A percentile compares a stretch with the other conserved stretches of the same genome.
Conservation (phyloP, 352 stramenopile genomes). For the Phytophthora kernoviae region DNA sequence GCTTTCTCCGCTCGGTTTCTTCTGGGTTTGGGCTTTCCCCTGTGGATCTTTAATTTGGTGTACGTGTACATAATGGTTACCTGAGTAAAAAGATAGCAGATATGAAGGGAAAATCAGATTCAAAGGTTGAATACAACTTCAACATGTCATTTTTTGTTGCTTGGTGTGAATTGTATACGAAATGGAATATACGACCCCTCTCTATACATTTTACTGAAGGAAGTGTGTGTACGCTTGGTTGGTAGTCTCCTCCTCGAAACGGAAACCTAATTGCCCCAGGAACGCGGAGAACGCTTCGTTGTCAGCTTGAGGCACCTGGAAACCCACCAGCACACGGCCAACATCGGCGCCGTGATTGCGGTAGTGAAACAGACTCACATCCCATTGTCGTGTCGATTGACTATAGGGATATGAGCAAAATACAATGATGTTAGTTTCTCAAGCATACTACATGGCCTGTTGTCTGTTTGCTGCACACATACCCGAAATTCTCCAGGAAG, state of each 20-base stretch:
- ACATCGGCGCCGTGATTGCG: constrained; percentile 99
- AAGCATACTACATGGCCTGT: not conserved
- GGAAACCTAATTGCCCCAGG: constrained; percentile 73
- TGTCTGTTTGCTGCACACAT: constrained; percentile 10
- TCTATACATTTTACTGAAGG: constrained; percentile 50
- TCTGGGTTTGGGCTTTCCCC: not conserved
- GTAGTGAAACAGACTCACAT: constrained; percentile 99
- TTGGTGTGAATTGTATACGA: not conserved
- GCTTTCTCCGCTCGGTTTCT: not conserved
- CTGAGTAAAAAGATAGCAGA: not conserved
- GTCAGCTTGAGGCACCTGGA: constrained; percentile 89
- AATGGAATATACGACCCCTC: not conserved
- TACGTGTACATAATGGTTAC: too few species aligned
- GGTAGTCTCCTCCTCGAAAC: constrained; percentile 82
- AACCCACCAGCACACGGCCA: constrained; percentile 95
- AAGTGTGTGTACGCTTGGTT: constrained; percentile 86
- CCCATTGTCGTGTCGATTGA: constrained; percentile 84
- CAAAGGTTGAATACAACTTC: not conserved
- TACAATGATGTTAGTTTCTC: constrained; percentile 1
- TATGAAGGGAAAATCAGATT: not conserved
- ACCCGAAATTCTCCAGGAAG: constrained; percentile 92
- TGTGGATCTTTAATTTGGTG: too few species aligned
- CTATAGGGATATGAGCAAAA: constrained; percentile 17
- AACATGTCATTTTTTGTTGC: not conserved
- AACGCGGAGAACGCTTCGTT: constrained; percentile 66